phyloP scores from a whole-genome alignment of 495 filamentous ascomycete genomes.

The Sporormia fimetaria region DNA sequence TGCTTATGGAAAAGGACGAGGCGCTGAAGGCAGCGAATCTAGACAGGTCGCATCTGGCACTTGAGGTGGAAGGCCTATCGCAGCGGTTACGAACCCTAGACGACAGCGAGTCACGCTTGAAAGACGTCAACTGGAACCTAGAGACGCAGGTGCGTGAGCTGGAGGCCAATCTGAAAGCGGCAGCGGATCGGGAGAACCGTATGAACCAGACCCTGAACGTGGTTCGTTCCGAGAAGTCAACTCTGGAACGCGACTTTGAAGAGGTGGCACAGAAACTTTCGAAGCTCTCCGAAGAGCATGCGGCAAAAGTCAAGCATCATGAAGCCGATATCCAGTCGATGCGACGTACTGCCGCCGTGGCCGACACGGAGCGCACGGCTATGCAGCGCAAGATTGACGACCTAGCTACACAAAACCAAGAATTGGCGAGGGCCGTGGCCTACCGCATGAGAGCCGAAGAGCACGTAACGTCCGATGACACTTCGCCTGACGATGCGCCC shows the following conservation, averaged over 20 bases:
- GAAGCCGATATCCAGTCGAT: slow-evolving; percentile 80
- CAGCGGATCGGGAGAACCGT: slow-evolving; percentile 66
- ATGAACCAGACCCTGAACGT: slow-evolving; percentile 58
- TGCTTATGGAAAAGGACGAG: slow-evolving; percentile 79
- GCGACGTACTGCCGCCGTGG: slow-evolving; percentile 59
- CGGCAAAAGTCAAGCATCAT: slow-evolving; percentile 61
- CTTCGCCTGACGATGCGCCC: slow-evolving; percentile 51
- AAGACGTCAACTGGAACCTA: slow-evolving; percentile 95
- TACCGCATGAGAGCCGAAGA: slow-evolving; percentile 61
- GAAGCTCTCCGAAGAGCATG: slow-evolving; percentile 71
- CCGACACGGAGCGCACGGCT: slow-evolving; percentile 59
- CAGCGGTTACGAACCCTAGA: slow-evolving; percentile 71
- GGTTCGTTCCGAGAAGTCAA: slow-evolving; percentile 61
- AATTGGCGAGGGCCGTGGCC: slow-evolving; percentile 67
- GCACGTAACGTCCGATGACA: slow-evolving; percentile 39
- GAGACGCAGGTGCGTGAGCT: slow-evolving; percentile 82
- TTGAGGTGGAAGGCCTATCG: slow-evolving; percentile 66
- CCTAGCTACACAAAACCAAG: slow-evolving; percentile 72
- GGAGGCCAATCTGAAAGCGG: slow-evolving; percentile 54
- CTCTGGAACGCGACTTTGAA: slow-evolving; percentile 71
- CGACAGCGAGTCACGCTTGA: slow-evolving; percentile 88
- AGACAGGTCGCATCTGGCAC: slow-evolving; percentile 66
- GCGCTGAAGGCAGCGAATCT: slow-evolving; percentile 58
- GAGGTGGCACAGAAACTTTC: slow-evolving; percentile 68
- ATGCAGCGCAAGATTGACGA: slow-evolving; percentile 79